Base-by-base conservation (phyloP, 768 basidiomycete species). In the Leccinellum rugosiceps region DNA sequence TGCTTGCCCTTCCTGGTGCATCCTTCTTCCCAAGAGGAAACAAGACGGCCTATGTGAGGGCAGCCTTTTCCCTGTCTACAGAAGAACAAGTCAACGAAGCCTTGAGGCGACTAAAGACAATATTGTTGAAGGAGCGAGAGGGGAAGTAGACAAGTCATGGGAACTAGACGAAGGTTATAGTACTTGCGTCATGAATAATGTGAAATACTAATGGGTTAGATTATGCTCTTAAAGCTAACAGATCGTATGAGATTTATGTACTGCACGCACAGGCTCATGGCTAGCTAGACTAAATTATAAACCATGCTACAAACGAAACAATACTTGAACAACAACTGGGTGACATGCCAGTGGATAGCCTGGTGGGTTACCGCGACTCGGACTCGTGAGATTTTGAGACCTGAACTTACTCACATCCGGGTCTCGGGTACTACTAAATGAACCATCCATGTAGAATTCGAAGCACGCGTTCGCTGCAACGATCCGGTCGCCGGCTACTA, bases 1-100 rank as follows among this genome's bases (percentile, higher is more conserved):
- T 97, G 8, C 82, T 97, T n/a, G 93, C 90, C 17, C 80, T 97
- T 11, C 94, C 94, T 1, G 94, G 94, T 15, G 85, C 81, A 2
- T 85, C 85, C 19, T 95, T 94, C 76, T 77, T 88, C 55, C 92
- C 94, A 15, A 84, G 80, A 58, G 86, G 84, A 13, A 74, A 80
- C 41, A 83, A 79, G 67, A 86, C 87, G 7, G 77, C 84, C 23
- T 91, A 88, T 68, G 89, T 95, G 28, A 81, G 94, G 44, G 90
- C 91, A 17, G 79, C 90, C 38, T 97, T 96, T 74, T 91, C 90
- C 67, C 69, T 90, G 57, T 75, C 83, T 19, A 75, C 76, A 1
- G 82, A 81, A 55, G 82, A 83, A 32, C 83, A 93, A 43, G 85
- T 91, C 3, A 84, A 92, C 48, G 83, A 87, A 74, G 94, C 86